Evolutionary conservation across 192 early-diverging fungal species (phyloP).

Genomic region (Linnemannia elongata): DNA sequence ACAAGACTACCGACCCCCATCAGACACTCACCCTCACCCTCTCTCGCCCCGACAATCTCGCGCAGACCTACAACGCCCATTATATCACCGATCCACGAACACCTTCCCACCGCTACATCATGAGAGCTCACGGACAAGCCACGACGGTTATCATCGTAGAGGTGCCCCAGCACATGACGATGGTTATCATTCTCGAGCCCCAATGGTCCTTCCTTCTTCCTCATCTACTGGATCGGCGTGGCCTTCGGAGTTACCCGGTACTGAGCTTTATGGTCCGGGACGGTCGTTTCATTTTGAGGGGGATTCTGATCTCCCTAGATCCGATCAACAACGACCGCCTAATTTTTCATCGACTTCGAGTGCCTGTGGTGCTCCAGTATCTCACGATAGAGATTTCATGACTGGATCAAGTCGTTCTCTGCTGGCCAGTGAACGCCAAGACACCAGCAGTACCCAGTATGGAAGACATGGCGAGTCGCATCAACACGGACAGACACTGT

Average conservation of each 20-base stretch:
- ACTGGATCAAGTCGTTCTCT: constrained; percentile 10
- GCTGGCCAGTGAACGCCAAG: background rate
- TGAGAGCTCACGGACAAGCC: background rate
- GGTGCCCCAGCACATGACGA: background rate
- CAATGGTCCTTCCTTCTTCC: background rate
- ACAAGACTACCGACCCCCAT: background rate
- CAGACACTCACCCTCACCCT: background rate
- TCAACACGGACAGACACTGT: background rate
- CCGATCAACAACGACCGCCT: background rate
- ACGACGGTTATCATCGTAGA: background rate
- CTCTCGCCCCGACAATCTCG: background rate
- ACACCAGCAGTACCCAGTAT: background rate
- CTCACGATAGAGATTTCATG: background rate
- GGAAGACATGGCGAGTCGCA: background rate
- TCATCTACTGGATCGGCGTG: background rate
- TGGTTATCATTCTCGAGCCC: background rate
- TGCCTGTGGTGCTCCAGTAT: background rate
- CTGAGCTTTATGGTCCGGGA: background rate
- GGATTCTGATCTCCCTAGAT: background rate
- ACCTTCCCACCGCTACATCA: background rate
- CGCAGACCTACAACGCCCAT: background rate
- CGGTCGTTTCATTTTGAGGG: background rate
- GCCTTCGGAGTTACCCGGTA: background rate
- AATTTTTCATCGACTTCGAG: background rate
- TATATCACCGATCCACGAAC: background rate